These are phyloP conservation scores for Brassica balearica DNA, from an alignment of 441 rosid genomes.

Conservation along the genomic window DNA sequence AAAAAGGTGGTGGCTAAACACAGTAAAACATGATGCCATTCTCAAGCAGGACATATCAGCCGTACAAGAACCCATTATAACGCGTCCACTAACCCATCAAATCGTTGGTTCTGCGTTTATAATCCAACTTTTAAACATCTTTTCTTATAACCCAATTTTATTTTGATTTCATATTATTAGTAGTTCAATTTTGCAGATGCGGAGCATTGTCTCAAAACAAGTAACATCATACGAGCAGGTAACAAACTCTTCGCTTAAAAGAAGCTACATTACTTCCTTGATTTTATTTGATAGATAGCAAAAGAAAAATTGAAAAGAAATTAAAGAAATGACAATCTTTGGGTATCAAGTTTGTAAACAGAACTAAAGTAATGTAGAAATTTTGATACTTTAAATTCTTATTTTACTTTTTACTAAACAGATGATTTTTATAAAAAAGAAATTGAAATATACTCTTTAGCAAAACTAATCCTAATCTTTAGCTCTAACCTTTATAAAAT, in stretches of 20 bases:
- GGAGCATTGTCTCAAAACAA: conserved; percentile 91
- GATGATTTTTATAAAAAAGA: neutral
- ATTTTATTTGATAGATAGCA: neutral
- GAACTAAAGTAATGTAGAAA: neutral
- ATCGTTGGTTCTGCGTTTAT: neutral
- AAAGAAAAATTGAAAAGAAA: neutral
- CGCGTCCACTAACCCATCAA: neutral
- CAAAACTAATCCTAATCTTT: neutral
- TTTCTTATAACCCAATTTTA: neutral
- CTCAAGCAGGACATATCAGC: neutral
- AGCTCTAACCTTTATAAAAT: neutral
- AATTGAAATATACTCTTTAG: neutral
- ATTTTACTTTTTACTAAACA: neutral
- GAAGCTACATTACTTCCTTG: neutral
- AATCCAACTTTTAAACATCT: neutral
- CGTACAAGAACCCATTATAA: neutral
- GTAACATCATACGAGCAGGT: conserved; percentile 87
- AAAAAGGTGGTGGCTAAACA: neutral
- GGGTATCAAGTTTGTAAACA: neutral
- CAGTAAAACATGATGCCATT: neutral
- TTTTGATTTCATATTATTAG: neutral
- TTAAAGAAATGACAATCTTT: conserved; percentile 2
- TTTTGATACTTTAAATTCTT: neutral
- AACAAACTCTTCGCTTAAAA: neutral
- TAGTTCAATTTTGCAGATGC: conserved; percentile 54